Evolutionary conservation across 164 flowering plant genomes (phyloP).

Genomic region (Paratinospora sagittata): DNA sequence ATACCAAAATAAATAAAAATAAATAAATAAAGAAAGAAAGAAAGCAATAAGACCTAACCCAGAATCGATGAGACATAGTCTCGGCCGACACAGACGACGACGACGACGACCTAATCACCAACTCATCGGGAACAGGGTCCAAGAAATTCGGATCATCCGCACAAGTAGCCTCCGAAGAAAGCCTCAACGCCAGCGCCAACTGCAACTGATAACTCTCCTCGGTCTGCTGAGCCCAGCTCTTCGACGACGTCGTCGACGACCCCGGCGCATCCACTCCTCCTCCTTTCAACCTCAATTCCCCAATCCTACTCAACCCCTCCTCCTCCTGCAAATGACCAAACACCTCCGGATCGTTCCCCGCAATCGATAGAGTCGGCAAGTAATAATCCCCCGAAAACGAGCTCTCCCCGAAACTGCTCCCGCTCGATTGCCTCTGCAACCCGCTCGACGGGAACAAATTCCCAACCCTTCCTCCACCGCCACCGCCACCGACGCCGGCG

Average conservation of each 20-base stretch:
- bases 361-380: conserved; percentile 31
- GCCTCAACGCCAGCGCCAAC: conserved; percentile 80
- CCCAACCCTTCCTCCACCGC: conserved; percentile 35
- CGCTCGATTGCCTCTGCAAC: conserved; percentile 68
- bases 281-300: conserved; percentile 18
- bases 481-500: conserved; percentile 1
- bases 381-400: conserved; percentile 55
- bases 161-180: conserved; percentile 80
- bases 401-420: conserved; percentile 70
- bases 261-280: not conserved
- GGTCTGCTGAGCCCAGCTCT: conserved; percentile 98
- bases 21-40: not conserved
- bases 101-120: conserved; percentile 27
- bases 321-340: conserved; percentile 32
- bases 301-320: conserved; percentile 33
- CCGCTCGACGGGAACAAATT: conserved; percentile 38
- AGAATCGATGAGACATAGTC: conserved; percentile 81
- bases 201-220: conserved; percentile 97
- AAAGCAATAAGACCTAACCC: conserved; percentile 43
- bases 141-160: conserved; percentile 93
- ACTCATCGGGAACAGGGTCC: conserved; percentile 67
- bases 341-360: conserved; percentile 40
- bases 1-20: not conserved
- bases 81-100: conserved; percentile 38
- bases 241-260: conserved; percentile 30